phyloP scores from a whole-genome alignment of 1,284 basidiomycete genomes.

The Anthracocystis panici-leucophaei region DNA sequence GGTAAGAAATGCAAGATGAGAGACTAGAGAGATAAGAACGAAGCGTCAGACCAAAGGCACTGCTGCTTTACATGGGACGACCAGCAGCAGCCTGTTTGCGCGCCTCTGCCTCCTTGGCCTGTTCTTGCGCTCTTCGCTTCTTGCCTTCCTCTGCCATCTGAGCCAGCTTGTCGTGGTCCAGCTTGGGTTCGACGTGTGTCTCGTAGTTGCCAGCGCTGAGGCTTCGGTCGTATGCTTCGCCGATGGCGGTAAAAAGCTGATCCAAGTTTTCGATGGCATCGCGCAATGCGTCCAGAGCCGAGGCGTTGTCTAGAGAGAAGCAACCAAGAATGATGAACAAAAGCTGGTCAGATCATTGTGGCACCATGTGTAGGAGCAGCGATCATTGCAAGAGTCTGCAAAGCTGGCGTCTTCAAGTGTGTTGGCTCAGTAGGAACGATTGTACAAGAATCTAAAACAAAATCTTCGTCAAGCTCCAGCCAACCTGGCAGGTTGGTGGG shows the following conservation, averaged over 20 bases:
- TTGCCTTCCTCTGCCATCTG: constrained; percentile 43
- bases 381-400: constrained; percentile 14
- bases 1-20: constrained; percentile 14
- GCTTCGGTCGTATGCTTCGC: constrained; percentile 58
- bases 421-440: constrained; percentile 70
- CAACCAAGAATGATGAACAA: not conserved
- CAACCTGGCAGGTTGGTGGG: constrained; percentile 47
- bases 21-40: not conserved
- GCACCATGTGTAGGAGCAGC: not conserved
- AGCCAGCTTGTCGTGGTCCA: constrained; percentile 49
- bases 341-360: constrained; percentile 2
- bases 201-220: constrained; percentile 58
- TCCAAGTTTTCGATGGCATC: constrained; percentile 64
- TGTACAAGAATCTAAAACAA: constrained; percentile 63
- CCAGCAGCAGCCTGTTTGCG: constrained; percentile 40
- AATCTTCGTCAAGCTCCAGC: constrained; percentile 50
- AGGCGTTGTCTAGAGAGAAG: constrained; percentile 32
- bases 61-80: constrained; percentile 35
- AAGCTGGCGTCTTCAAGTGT: constrained; percentile 15
- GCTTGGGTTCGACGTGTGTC: constrained; percentile 45
- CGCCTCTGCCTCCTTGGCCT: constrained; percentile 42
- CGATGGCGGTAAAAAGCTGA: constrained; percentile 59
- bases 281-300: constrained; percentile 60
- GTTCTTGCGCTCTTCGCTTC: constrained; percentile 43
- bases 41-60: not conserved